Evolutionary conservation across 2,329 filamentous ascomycete genomes (phyloP), one percentile per base, ranked within the genome.

Genomic region (Xylaria digitata): DNA sequence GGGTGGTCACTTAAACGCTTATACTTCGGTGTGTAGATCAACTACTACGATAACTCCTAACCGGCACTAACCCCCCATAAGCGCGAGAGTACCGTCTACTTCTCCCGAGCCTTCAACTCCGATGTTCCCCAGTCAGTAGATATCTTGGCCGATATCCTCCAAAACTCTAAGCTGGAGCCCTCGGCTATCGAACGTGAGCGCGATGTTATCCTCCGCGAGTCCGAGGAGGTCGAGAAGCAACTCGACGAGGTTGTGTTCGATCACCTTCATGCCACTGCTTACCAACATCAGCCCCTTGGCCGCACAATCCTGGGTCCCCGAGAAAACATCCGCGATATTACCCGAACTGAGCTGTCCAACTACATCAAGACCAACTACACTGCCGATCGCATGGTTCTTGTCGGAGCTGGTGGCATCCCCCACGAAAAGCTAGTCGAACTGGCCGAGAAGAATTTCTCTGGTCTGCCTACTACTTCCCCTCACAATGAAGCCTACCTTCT

Each of bases 321-420:
- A 84, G 90, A 99, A 87, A 99, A 99, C 88, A 99, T 99, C 82
- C 89, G 94, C 81, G 94, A 91, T 82, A 99, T 99, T 84, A 91
- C 92, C 82, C 91, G 94, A 77, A 89, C 93, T 77, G 95, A 99
- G 83, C 88, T 99, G 75, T 85, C 87, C 81, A 92, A 92, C 86
- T 99, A 99, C 86, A 98, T 99, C 88, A 97, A 97, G 88, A 96
- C 89, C 85, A 99, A 99, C 89, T 99, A 99, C 88, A 97, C 94
- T 66, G 95, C 96, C 73, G 96, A 99, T 85, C 94, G 96, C 82
- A 99, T 99, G 95, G 95, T 99, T 72, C 91, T 99, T 54, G 96
- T 97, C 75, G 94, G 94, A 80, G 91, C 96, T 73, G 96, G 96
- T 82, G 96, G 96, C 76, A 87, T 99, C 72, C 93, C 95, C 73